Evolutionary conservation across 139 green algal species (phyloP), one percentile per base, ranked within the genome.

Genomic region (Nannochloris sp.): DNA sequence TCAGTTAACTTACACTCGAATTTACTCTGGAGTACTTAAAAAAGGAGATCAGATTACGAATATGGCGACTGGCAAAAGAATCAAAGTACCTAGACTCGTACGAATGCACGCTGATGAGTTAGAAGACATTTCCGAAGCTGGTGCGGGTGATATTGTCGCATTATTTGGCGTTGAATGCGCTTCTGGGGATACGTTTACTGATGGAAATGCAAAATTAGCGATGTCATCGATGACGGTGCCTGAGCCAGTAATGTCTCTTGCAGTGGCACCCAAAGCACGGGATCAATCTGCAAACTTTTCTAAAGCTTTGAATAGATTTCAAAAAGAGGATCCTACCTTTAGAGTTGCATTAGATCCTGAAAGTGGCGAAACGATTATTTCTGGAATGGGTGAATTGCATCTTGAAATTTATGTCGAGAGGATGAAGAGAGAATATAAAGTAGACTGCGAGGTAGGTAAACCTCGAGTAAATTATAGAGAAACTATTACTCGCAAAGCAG

Each of bases 261-360:
- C 92, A 1, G 78, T 98, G n/a, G 86, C 78, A 2, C 92, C 92
- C 36, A 87, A 88, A 62, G 65, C 72, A 29, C 61, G 83, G 13
- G 86, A 93, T 72, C 68, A 82, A 51, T 70, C 79, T 42, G 63
- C 72, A 9, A 81, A 81, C 51, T 90, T 95, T 70, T 83, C 76
- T 55, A 83, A 84, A 54, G 87, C 87, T 1, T 80, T 95, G 23
- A 76, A 77, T 58, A 61, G 76, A 30, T 99, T 99, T 74, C 84
- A 91, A 65, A 85, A 85, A 37, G 95, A 99, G 78, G 95, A 99
- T 78, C 95, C 95, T 33, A 99, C 95, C n/a, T 98, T 99, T 80
- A 79, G 78, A 71, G 90, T 95, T 15, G 56, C 60, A 38, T 57
- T 69, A 35, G 88, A 95, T 73, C 39, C 38, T 10, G 87, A 91